Percentiles rank a stretch among this genome's conserved stretches.
phyloP scores from a whole-genome alignment of 805 yeast genomes.

The Kockiozyma suomiensis region DNA sequence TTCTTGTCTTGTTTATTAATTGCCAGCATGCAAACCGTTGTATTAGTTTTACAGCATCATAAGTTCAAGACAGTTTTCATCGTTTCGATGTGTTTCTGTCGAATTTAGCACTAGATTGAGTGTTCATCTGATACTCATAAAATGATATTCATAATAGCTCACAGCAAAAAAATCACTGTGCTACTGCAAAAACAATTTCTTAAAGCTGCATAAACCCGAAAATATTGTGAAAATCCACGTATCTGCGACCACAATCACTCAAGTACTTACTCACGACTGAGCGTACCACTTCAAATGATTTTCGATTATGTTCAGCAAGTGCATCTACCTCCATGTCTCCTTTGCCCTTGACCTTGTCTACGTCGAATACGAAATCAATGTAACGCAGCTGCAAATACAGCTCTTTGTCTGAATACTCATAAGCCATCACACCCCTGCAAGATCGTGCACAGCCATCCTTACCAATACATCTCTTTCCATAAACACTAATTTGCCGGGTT shows the following conservation, averaged over 20 bases:
- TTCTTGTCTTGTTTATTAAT: too few relatives aligned
- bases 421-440: conserved; percentile 80
- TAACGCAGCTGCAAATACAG: conserved; percentile 85
- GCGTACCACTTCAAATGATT: conserved; percentile 55
- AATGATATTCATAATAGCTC: too few relatives aligned
- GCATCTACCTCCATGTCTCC: conserved; percentile 60
- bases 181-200: too few relatives aligned
- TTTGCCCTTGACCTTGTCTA: conserved; percentile 62
- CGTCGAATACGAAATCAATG: conserved; percentile 76
- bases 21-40: too few relatives aligned
- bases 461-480: conserved; percentile 83
- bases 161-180: too few relatives aligned
- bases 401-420: conserved; percentile 73
- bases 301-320: conserved; percentile 77
- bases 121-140: too few relatives aligned
- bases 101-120: too few relatives aligned
- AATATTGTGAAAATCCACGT: conserved; percentile 81
- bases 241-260: conserved; percentile 81
- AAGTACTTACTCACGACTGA: conserved; percentile 72
- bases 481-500: conserved; percentile 85
- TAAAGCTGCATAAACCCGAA: conserved; percentile 45
- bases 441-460: conserved; percentile 60
- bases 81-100: too few relatives aligned
- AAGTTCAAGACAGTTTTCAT: too few relatives aligned
- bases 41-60: too few relatives aligned